Base-by-base conservation (phyloP, 2,329 filamentous ascomycete genomes). In the Akanthomyces muscarius region DNA sequence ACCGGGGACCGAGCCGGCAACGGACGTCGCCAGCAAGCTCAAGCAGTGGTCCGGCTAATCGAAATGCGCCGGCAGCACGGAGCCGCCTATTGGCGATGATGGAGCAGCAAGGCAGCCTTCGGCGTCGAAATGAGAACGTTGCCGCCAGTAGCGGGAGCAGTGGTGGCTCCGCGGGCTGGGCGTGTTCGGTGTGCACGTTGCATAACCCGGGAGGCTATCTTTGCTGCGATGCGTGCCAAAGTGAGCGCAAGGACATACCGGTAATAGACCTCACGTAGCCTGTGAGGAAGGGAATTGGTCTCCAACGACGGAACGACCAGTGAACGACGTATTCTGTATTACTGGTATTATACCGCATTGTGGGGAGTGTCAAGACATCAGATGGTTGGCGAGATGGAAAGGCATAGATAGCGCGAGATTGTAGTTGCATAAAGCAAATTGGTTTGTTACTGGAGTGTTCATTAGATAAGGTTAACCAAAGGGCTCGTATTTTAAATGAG, bases 191-290 rank as follows among this genome's bases (percentile, higher is more conserved):
- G 14, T 88, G 86, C 69, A 88, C 86, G 0, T 73, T 87, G 25
- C 76, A 80, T 62, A 88, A 88, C 67, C 80, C 80, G 1, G 64
- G 71, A 10, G 73, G 67, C n/a, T 83, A 75, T 65, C 73, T 83
- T 30, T 80, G 75, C 67, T 88, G 86, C 68, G 84, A 85, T 65
- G 85, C 82, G 5, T 88, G 86, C 67, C 80, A 79, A 11, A 58
- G 63, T 28, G 60, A 66, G 38, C 48, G 48, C n/a, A 30, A 16
- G 38, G n/a, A 21, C 3, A 28, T 8, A 54, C 63, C 60, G 53
- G 66, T 66, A 28, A 71, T 78, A 59, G 76, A 78, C 61, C 69
- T 77, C 60, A 78, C 75, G 28, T 63, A 69, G 25, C 73, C 18
- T 18, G 21, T 25, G 44, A 23, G 14, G 11, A 21, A 36, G 5